Percentiles rank a stretch among this genome's conserved stretches.
Evolutionary conservation across 371 early-diverging fungal species (phyloP).

Genomic region (Lichtheimia ramosa): DNA sequence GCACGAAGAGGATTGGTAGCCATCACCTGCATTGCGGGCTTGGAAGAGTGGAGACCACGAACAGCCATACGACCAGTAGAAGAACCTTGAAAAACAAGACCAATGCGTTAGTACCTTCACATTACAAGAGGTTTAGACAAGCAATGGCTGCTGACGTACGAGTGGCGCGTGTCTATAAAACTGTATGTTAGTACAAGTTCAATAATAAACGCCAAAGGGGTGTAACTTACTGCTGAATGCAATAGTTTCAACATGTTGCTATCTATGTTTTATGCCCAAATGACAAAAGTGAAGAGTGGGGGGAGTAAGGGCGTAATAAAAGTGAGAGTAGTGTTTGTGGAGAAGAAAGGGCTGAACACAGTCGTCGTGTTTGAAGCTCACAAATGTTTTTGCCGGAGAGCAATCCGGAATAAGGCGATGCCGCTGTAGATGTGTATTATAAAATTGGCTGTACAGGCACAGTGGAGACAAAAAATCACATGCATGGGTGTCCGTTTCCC

Average conservation of each 20-base stretch:
- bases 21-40: conserved; percentile 69
- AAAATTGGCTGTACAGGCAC: no score
- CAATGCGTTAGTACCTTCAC: no score
- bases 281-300: not conserved
- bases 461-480: no score
- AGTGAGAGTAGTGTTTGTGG: not conserved
- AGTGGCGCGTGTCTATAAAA: not conserved
- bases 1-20: conserved; percentile 73
- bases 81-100: not conserved
- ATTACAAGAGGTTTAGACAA: no score
- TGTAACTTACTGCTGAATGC: not conserved
- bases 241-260: not conserved
- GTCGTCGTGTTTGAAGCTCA: not conserved
- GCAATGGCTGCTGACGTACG: not conserved
- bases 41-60: conserved; percentile 65
- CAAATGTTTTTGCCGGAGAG: not conserved
- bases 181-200: no score
- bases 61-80: conserved; percentile 10
- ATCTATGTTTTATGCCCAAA: not conserved
- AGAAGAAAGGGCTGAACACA: not conserved
- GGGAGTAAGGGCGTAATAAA: not conserved
- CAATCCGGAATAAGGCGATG: not conserved
- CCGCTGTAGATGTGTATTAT: no score
- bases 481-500: no score
- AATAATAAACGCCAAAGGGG: not conserved